Evolutionary conservation across 2,329 filamentous ascomycete species (phyloP), one percentile per base, ranked within the genome.

Genomic region (Trichoderma guizhouense): DNA sequence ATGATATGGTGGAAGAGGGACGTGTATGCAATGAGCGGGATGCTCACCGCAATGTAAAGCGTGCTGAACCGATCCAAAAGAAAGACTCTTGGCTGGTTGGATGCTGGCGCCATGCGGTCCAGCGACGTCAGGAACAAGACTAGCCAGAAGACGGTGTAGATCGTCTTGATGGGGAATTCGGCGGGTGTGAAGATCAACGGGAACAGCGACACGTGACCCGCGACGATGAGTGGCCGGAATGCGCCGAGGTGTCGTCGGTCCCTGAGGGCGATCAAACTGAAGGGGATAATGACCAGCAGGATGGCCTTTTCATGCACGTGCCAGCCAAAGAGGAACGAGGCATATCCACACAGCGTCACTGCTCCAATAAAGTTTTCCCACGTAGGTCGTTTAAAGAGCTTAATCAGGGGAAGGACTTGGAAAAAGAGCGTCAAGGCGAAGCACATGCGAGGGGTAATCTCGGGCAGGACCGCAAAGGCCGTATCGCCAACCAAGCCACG

Each of bases 251-350:
- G 95, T 30, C 96, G 91, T 66, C 96, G 90, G 80, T 98, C 95
- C 79, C 92, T 92, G 66, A 98, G 88, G 0, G 95, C 95, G 73
- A 98, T 91, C 73, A 99, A 87, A 76, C 93, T 97, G 85, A 98
- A 98, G 0, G 96, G 96, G 63, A 98, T 93, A 75, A 99, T 94
- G 78, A 98, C 92, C 24, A 98, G 88, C 26, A 99, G 87, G 71
- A 99, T 93, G 1, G 96, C 96, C 82, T 99, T 99, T 80, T 99
- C 96, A 78, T 99, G 96, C 9, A 99, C 96, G 79, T 99, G 96
- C 94, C 95, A 99, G 71, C 96, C 95, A 77, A 98, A 98, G 11
- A 99, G 87, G 83, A 99, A 99, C 0, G 95, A 98, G 0, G 95
- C 93, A 79, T 98, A 99, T 72, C 93, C 96, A 78, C 96, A 98